Percentiles rank a stretch among this genome's conserved stretches.
These are phyloP conservation scores for Heimioporus sp. DNA, from an alignment of 768 basidiomycete genomes.

Conservation along the genomic window DNA sequence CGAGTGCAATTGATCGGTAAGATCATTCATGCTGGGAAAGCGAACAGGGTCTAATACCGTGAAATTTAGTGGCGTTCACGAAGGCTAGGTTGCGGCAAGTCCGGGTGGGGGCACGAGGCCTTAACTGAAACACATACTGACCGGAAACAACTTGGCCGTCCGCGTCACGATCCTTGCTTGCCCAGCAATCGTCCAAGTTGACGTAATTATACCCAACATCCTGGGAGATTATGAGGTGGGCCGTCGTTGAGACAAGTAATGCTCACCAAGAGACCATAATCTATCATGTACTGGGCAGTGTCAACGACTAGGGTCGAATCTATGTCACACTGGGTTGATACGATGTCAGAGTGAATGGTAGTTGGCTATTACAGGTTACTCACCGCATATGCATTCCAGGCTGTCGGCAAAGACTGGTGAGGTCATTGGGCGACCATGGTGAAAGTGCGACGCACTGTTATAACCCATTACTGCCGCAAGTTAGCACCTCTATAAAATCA, in stretches of 20 bases:
- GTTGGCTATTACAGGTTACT: slow-evolving; percentile 7
- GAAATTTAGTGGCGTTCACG: neutral
- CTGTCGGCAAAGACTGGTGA: slow-evolving; percentile 30
- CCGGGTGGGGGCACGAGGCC: too few species aligned
- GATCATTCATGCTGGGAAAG: slow-evolving; percentile 55
- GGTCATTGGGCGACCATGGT: neutral
- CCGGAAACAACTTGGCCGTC: slow-evolving; percentile 55
- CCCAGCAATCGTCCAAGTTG: slow-evolving; percentile 66
- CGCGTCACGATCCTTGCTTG: slow-evolving; percentile 49
- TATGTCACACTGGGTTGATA: slow-evolving; percentile 48
- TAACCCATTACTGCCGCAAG: slow-evolving; percentile 28
- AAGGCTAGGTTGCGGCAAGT: neutral
- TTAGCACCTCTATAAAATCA: slow-evolving; percentile 3
- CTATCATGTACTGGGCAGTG: slow-evolving; percentile 50
- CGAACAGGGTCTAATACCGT: slow-evolving; percentile 40
- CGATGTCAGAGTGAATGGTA: neutral
- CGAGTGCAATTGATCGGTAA: slow-evolving; percentile 52
- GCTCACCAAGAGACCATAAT: slow-evolving; percentile 47
- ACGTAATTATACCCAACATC: slow-evolving; percentile 57
- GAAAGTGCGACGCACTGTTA: slow-evolving; percentile 20
- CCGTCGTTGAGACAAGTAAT: neutral
- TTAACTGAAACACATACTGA: slow-evolving; percentile 19
- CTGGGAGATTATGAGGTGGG: slow-evolving; percentile 26
- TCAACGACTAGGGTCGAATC: slow-evolving; percentile 49
- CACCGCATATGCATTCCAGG: slow-evolving; percentile 68